Base-by-base conservation (phyloP, 257 asterid genomes). In the Nicotiana paniculata region DNA sequence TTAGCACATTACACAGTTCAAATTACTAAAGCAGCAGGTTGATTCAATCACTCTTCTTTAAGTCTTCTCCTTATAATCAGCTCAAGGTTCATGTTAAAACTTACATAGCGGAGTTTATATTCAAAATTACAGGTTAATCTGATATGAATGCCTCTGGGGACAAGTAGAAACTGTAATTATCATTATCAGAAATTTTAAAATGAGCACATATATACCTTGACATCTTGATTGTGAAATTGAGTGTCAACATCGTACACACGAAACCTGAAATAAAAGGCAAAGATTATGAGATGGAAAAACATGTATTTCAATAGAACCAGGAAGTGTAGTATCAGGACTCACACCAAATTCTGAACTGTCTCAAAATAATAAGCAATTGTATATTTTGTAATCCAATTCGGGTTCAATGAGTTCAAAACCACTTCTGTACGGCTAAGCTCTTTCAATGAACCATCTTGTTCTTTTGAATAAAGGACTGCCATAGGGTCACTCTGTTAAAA, bases 371-470 rank as follows among this genome's bases (percentile, higher is more conserved):
- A 96, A 78, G 97, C 87, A 85, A 95, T 83, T 59, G 55, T 85
- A 84, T 86, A 89, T 87, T 95, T 95, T 87, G 75, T 88, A 82
- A 96, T 95, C 99, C 99, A 96, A 86, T 89, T 88, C 82, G 98
- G 99, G 88, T 86, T 91, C 86, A 95, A 87, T 69, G 99, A 91
- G 90, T 96, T 96, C 88, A 94, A 85, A 86, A 94, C 86, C 80
- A 94, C 98, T 96, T 96, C 99, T 12, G 97, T 94, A 58, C 99
- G 98, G 26, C 92, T 97, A 86, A 92, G 88, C 91, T 96, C 99
- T 86, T 91, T 89, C 80, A 96, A 94, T 48, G 83, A 88, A 82
- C 97, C 97, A 83, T 94, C 98, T 80, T 84, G 88, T 85, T 90
- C 92, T 89, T 86, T 96, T 64, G 88, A 86, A 89, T 91, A 96